Conservation (phyloP, 441 rosid species). For the Euphorbia celastroides region DNA sequence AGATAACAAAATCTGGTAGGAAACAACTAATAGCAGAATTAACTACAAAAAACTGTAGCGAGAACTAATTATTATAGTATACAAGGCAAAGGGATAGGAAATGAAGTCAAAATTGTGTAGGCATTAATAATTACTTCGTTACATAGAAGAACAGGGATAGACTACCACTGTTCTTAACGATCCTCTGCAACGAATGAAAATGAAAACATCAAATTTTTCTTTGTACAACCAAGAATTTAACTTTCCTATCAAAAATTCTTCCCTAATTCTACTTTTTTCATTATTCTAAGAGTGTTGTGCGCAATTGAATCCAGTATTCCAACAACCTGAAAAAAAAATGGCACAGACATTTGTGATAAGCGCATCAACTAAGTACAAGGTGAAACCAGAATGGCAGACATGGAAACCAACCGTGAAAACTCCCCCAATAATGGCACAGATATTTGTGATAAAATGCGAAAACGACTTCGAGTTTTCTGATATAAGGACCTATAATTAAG, state of each 20-base stretch:
- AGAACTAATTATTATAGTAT: too few species aligned
- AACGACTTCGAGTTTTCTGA: conserved; percentile 80
- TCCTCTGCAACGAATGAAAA: conserved; percentile 14
- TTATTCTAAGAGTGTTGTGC: conserved; percentile 75
- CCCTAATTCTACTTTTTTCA: conserved; percentile 89
- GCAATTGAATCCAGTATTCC: conserved; percentile 87
- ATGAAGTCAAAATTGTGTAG: background rate
- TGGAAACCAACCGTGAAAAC: conserved; percentile 79
- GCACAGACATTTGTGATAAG: too few species aligned
- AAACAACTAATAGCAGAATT: background rate
- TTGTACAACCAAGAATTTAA: conserved; percentile 27
- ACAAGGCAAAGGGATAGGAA: background rate
- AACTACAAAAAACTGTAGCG: background rate
- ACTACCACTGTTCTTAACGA: conserved; percentile 15
- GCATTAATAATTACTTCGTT: conserved; percentile 5
- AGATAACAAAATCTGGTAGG: background rate
- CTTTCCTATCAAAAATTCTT: conserved; percentile 63
- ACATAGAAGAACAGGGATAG: background rate
- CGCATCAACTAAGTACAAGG: background rate
- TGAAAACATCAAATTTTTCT: conserved; percentile 19
- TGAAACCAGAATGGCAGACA: conserved; percentile 1
- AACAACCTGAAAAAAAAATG: conserved; percentile 96
- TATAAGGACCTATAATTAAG: conserved; percentile 50
- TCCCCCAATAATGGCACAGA: conserved; percentile 96
- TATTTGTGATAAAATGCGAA: conserved; percentile 90